Evolutionary conservation across 2,329 filamentous ascomycete genomes (phyloP).

Genomic region (Beauveria asiatica): DNA sequence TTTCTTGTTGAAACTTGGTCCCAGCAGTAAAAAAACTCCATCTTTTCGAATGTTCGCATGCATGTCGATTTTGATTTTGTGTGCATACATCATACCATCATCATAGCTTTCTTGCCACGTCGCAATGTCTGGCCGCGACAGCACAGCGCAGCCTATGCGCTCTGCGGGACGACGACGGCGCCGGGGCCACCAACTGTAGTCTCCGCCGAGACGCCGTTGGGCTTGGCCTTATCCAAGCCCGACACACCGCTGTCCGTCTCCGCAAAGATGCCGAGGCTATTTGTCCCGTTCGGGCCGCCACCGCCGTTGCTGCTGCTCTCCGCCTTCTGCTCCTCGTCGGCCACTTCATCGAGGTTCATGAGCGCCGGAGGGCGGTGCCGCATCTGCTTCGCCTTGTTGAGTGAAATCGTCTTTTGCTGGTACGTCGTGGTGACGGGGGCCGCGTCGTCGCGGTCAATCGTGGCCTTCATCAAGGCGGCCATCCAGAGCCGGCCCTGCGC

Average conservation of each 20-base stretch:
- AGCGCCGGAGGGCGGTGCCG: conserved; percentile 83
- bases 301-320: conserved; percentile 8
- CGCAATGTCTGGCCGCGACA: conserved; percentile 5
- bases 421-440: conserved; percentile 82
- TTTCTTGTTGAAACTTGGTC: not conserved
- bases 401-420: conserved; percentile 91
- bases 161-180: conserved; percentile 19
- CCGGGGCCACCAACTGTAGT: conserved; percentile 12
- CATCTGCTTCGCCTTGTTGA: conserved; percentile 80
- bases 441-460: conserved; percentile 83
- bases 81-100: conserved; percentile 6
- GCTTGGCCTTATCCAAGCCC: conserved; percentile 30
- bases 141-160: conserved; percentile 21
- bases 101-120: not conserved
- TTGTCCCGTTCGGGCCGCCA: conserved; percentile 13
- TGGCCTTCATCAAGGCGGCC: conserved; percentile 97
- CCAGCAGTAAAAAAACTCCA: not conserved
- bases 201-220: conserved; percentile 14
- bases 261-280: conserved; percentile 35
- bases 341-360: conserved; percentile 55
- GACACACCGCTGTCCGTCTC: conserved; percentile 36
- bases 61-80: not conserved
- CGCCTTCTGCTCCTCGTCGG: conserved; percentile 22
- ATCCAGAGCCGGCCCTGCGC: conserved; percentile 91
- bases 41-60: not conserved